These are phyloP conservation scores for Pyrrhoderma noxium DNA, from an alignment of 1,284 basidiomycete species.

Conservation along the genomic window DNA sequence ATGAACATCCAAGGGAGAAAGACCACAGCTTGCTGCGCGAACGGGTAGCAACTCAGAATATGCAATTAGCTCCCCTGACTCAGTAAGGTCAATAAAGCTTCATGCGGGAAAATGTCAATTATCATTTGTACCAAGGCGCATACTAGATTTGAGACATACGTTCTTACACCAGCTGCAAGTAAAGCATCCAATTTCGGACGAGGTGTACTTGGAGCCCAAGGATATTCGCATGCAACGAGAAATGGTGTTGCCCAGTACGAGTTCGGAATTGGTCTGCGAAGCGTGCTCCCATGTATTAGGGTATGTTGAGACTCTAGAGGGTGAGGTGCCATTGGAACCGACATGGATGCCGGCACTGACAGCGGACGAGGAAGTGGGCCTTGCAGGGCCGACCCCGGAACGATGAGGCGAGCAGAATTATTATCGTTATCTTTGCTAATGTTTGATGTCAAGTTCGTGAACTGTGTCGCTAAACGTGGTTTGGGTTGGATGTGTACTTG, in stretches of 20 bases:
- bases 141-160: conserved; percentile 21
- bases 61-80: conserved; percentile 58
- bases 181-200: conserved; percentile 58
- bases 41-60: conserved; percentile 50
- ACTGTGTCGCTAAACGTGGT: no score
- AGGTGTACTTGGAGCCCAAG: conserved; percentile 49
- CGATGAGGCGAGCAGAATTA: no score
- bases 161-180: conserved; percentile 60
- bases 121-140: no score
- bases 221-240: conserved; percentile 72
- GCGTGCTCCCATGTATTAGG: conserved; percentile 21
- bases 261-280: conserved; percentile 53
- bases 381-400: no score
- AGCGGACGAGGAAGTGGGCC: no score
- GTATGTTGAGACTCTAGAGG: no score
- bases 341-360: no score
- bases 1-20: conserved; percentile 33
- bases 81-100: conserved; percentile 68
- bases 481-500: no score
- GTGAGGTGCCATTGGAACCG: no score
- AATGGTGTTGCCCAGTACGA: conserved; percentile 71
- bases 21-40: conserved; percentile 46
- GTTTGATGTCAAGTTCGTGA: no score
- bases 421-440: no score
- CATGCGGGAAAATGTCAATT: no score